A percentile compares a stretch with the other conserved stretches of the same genome.
These are phyloP conservation scores for Blastobotrys ciferrii DNA, from an alignment of 1,139 yeast species.

Conservation along the genomic window DNA sequence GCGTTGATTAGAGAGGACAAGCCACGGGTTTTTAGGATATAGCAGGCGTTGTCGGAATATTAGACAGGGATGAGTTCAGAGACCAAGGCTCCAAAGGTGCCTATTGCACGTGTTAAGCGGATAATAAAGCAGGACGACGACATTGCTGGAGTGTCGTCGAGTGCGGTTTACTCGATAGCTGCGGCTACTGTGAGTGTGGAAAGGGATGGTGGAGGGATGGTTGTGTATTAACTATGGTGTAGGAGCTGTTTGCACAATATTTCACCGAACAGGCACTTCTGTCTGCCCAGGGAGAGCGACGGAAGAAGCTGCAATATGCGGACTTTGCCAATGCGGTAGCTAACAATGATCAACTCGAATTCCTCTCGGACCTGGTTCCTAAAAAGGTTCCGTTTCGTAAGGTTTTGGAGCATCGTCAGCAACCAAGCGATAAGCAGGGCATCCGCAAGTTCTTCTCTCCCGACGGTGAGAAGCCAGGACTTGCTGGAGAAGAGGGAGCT, in stretches of 20 bases:
- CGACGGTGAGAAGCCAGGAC: background rate
- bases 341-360: constrained; percentile 63
- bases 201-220: background rate
- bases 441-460: background rate
- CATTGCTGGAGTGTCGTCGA: constrained; percentile 67
- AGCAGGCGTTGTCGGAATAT: no score
- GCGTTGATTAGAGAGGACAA: no score
- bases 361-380: constrained; percentile 41
- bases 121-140: constrained; percentile 87
- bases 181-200: constrained; percentile 57
- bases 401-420: constrained; percentile 10
- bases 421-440: background rate
- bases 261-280: constrained; percentile 77
- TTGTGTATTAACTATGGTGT: background rate
- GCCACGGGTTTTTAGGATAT: no score
- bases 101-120: constrained; percentile 76
- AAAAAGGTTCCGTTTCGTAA: constrained; percentile 17
- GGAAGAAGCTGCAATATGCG: constrained; percentile 68
- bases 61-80: constrained; percentile 5
- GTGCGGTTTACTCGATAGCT: constrained; percentile 81
- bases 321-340: constrained; percentile 75
- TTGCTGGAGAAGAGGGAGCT: background rate
- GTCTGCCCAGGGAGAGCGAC: constrained; percentile 62
- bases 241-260: constrained; percentile 74
- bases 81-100: constrained; percentile 41